These are phyloP conservation scores for Corylus americana DNA, from an alignment of 306 rosid species.

Conservation along the genomic window DNA sequence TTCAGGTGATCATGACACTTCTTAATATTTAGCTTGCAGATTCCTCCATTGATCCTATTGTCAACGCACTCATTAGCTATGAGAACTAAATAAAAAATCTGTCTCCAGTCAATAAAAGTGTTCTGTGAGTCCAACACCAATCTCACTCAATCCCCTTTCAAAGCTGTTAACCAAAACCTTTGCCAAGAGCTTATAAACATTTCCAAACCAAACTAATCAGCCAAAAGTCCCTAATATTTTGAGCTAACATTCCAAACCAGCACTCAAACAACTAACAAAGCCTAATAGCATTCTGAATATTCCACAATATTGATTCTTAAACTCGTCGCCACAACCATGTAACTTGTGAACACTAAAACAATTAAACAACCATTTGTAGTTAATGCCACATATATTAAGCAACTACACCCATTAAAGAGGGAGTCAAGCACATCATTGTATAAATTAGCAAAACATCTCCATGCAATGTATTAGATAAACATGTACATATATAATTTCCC, in stretches of 20 bases:
- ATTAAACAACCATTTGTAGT: background rate
- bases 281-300: background rate
- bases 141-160: background rate
- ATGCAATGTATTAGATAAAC: background rate
- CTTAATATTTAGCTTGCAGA: background rate
- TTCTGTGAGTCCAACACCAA: background rate
- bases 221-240: background rate
- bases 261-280: background rate
- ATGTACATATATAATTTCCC: background rate
- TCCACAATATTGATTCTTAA: background rate
- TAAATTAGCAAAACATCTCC: background rate
- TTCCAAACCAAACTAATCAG: background rate
- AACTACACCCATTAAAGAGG: background rate
- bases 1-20: background rate
- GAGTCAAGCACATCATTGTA: background rate
- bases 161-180: background rate
- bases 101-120: background rate
- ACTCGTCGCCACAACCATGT: background rate
- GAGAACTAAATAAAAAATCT: background rate
- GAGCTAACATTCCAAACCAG: background rate
- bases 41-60: background rate
- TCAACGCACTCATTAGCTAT: background rate
- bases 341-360: background rate
- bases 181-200: background rate
- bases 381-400: background rate